Evolutionary conservation across 2,329 filamentous ascomycete species (phyloP).

Genomic region (Penicillium sp.): DNA sequence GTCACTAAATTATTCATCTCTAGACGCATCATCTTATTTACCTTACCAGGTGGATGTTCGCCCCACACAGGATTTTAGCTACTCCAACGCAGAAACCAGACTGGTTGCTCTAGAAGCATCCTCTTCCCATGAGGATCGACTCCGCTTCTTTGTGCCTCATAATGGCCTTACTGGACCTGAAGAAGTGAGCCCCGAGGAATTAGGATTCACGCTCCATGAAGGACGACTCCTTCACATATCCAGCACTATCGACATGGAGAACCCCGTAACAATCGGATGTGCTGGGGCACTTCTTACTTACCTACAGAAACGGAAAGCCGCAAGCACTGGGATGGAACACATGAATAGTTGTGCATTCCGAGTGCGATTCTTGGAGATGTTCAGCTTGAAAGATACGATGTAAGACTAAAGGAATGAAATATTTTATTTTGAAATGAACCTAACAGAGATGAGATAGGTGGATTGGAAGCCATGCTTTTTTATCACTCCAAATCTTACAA

Average conservation of each 20-base stretch:
- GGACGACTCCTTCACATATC: conserved; percentile 68
- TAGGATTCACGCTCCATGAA: conserved; percentile 56
- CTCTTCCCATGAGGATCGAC: conserved; percentile 46
- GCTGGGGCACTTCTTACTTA: conserved; percentile 83
- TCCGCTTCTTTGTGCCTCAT: conserved; percentile 63
- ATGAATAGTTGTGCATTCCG: conserved; percentile 57
- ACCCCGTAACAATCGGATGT: conserved; percentile 73
- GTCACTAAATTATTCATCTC: background rate
- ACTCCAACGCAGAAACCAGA: conserved; percentile 65
- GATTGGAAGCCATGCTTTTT: conserved; percentile 75
- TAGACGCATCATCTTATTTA: conserved; percentile 53
- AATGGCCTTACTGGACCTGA: conserved; percentile 50
- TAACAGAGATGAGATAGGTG: conserved; percentile 57
- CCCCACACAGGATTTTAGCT: conserved; percentile 70
- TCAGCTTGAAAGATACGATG: conserved; percentile 66
- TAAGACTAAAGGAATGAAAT: conserved; percentile 40
- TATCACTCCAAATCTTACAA: conserved; percentile 80
- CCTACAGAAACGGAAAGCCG: conserved; percentile 66
- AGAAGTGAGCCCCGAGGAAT: conserved; percentile 38
- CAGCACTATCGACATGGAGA: conserved; percentile 72
- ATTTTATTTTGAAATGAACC: background rate
- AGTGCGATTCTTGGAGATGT: conserved; percentile 69
- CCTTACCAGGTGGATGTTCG: conserved; percentile 66
- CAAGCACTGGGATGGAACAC: conserved; percentile 63
- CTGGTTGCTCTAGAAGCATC: conserved; percentile 60